Evolutionary conservation across 805 yeast species (phyloP).

Genomic region (Saccharomyces mikatae): DNA sequence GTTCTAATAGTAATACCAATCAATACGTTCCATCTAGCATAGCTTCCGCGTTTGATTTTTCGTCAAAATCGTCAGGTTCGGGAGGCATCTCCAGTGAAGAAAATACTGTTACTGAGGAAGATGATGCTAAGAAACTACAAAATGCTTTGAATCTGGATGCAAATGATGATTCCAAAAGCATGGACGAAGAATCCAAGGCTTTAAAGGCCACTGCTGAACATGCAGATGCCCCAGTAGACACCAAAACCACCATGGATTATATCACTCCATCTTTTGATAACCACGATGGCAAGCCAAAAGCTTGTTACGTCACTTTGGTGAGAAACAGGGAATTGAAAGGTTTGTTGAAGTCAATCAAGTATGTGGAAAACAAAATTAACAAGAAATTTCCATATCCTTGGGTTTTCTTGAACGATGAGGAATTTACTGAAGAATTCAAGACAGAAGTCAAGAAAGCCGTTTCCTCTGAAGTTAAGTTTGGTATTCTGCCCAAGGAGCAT

Average conservation of each 20-base stretch:
- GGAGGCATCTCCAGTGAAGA: slow-evolving; percentile 2
- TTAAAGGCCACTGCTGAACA: slow-evolving; percentile 9
- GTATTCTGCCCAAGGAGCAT: slow-evolving; percentile 63
- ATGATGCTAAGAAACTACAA: slow-evolving; percentile 2
- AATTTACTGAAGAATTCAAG: slow-evolving; percentile 66
- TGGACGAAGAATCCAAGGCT: slow-evolving; percentile 7
- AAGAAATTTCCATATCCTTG: slow-evolving; percentile 72
- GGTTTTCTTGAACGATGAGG: slow-evolving; percentile 83
- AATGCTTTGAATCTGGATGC: slow-evolving; percentile 1
- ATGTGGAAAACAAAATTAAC: slow-evolving; percentile 77
- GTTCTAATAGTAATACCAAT: slow-evolving; percentile 2
- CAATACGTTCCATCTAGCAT: slow-evolving; percentile 2
- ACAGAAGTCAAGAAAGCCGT: slow-evolving; percentile 42
- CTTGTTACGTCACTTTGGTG: slow-evolving; percentile 49
- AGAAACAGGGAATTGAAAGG: slow-evolving; percentile 56
- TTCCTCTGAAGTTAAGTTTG: slow-evolving; percentile 65
- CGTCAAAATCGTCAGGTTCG: background rate
- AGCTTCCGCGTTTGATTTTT: slow-evolving; percentile 3
- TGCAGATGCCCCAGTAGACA: slow-evolving; percentile 2
- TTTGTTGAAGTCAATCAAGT: slow-evolving; percentile 54
- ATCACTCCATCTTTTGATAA: slow-evolving; percentile 15
- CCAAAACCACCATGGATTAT: slow-evolving; percentile 9
- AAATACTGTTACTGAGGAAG: slow-evolving; percentile 4
- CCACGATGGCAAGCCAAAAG: slow-evolving; percentile 22
- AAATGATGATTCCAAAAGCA: background rate